Conservation (phyloP, 1,139 yeast species). For the Yamadazyma oceani region DNA sequence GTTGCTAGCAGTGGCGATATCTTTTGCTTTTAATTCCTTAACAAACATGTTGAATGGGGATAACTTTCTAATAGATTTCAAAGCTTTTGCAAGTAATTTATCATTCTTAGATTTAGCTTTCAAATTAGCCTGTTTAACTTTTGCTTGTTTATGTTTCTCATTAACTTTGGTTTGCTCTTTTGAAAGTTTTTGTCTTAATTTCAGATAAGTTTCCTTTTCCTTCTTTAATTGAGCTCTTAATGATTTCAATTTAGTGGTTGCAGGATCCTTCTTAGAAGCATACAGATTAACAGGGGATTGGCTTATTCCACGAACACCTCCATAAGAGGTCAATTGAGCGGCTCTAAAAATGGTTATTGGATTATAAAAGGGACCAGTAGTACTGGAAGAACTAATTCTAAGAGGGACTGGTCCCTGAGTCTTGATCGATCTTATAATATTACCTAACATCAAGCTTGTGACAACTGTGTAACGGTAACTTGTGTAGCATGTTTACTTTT, state of each 20-base stretch:
- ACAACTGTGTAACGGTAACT: background rate
- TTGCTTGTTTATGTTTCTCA: conserved; percentile 13
- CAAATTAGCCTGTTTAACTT: conserved; percentile 13
- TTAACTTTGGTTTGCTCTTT: conserved; percentile 18
- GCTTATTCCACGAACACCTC: no score
- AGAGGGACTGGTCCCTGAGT: no score
- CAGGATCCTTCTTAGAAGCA: conserved; percentile 4
- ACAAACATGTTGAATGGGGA: conserved; percentile 31
- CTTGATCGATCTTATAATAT: no score
- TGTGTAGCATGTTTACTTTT: background rate
- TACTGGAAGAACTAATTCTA: no score
- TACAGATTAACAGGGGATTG: background rate
- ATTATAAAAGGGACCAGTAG: no score
- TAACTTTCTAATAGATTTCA: conserved; percentile 27
- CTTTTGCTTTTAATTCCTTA: conserved; percentile 19
- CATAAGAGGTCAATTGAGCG: background rate
- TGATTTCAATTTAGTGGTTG: conserved; percentile 5
- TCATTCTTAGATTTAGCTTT: conserved; percentile 19
- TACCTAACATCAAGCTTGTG: no score
- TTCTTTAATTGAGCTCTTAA: conserved; percentile 20
- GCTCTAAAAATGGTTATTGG: background rate
- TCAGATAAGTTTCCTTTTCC: conserved; percentile 24
- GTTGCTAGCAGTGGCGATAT: conserved; percentile 7
- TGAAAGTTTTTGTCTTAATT: conserved; percentile 20
- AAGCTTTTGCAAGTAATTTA: conserved; percentile 24